Conservation (phyloP, 2,329 filamentous ascomycete species). For the Phoma sp. region DNA sequence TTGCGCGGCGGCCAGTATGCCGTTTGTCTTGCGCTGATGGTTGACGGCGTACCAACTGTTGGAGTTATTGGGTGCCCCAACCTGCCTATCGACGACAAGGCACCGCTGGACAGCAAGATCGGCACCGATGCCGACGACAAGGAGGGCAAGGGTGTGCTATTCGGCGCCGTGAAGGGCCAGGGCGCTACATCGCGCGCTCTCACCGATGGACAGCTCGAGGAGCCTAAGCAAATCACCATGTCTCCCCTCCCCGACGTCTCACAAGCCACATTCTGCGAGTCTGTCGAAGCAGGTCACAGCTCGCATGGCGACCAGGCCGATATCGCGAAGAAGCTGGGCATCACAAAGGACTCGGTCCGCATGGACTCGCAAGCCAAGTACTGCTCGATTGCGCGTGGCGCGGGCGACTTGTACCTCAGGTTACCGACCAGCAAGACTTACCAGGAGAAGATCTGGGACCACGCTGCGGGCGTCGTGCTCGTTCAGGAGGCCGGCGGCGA, state of each 20-base stretch:
- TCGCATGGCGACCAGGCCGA: conserved; percentile 85
- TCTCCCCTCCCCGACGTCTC: conserved; percentile 75
- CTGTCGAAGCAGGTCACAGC: conserved; percentile 91
- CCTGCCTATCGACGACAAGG: conserved; percentile 83
- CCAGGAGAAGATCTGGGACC: conserved; percentile 99
- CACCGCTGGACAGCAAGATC: conserved; percentile 73
- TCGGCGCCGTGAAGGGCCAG: conserved; percentile 80
- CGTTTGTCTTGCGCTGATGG: conserved; percentile 89
- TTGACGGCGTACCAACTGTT: conserved; percentile 91
- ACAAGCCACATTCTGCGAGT: conserved; percentile 93
- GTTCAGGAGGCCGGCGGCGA: conserved; percentile 92
- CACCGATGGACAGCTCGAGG: conserved; percentile 60
- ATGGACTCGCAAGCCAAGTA: conserved; percentile 99
- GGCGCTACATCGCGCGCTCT: conserved; percentile 84
- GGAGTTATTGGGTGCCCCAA: conserved; percentile 96
- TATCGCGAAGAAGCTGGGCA: conserved; percentile 84
- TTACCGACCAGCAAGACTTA: conserved; percentile 86
- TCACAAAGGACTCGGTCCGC: conserved; percentile 86
- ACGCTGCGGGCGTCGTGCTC: conserved; percentile 92
- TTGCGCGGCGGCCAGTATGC: conserved; percentile 96
- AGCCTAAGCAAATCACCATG: conserved; percentile 77
- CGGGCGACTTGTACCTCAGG: conserved; percentile 92
- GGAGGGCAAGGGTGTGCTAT: conserved; percentile 82
- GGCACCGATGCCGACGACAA: conserved; percentile 77
- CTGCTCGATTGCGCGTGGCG: conserved; percentile 89